phyloP scores from a whole-genome alignment of 2,329 filamentous ascomycete genomes.

The Pseudogymnoascus destructans region DNA sequence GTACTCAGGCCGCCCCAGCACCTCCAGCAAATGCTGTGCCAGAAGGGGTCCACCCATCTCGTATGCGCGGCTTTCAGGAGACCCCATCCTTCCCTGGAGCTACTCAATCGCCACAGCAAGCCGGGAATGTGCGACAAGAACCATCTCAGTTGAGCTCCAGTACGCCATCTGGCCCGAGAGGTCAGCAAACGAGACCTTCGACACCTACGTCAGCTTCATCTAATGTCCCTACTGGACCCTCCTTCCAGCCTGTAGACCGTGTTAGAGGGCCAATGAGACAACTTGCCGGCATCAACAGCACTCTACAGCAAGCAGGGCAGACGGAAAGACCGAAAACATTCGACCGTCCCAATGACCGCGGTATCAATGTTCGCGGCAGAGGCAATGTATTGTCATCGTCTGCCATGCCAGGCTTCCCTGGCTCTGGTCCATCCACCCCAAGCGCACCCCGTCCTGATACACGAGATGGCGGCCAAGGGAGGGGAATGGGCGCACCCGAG shows the following conservation, averaged over 20 bases:
- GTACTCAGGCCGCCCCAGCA: slow-evolving; percentile 24
- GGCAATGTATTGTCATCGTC: slow-evolving; percentile 27
- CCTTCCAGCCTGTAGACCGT: slow-evolving; percentile 19
- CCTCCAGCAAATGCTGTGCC: slow-evolving; percentile 23
- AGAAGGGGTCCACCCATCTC: slow-evolving; percentile 22
- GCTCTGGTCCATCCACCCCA: slow-evolving; percentile 38
- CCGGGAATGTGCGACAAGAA: background rate
- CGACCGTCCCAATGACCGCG: slow-evolving; percentile 14
- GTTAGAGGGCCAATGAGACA: slow-evolving; percentile 32
- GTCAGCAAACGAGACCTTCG: slow-evolving; percentile 20
- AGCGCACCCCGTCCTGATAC: slow-evolving; percentile 30
- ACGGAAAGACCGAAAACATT: slow-evolving; percentile 25
- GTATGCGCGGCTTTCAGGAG: slow-evolving; percentile 17
- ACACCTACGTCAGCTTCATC: slow-evolving; percentile 19
- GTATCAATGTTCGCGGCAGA: slow-evolving; percentile 21
- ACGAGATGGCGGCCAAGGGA: slow-evolving; percentile 21
- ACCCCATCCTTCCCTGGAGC: slow-evolving; percentile 19
- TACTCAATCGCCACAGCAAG: slow-evolving; percentile 21
- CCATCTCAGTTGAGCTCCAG: slow-evolving; percentile 20
- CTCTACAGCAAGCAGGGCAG: slow-evolving; percentile 38
- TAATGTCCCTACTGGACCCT: slow-evolving; percentile 24
- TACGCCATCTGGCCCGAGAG: slow-evolving; percentile 25
- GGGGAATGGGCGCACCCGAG: slow-evolving; percentile 18
- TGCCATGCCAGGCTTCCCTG: slow-evolving; percentile 38
- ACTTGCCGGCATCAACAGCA: slow-evolving; percentile 46